Conservation (phyloP, 2,329 filamentous ascomycete genomes). For the Plenodomus tracheiphilus region DNA sequence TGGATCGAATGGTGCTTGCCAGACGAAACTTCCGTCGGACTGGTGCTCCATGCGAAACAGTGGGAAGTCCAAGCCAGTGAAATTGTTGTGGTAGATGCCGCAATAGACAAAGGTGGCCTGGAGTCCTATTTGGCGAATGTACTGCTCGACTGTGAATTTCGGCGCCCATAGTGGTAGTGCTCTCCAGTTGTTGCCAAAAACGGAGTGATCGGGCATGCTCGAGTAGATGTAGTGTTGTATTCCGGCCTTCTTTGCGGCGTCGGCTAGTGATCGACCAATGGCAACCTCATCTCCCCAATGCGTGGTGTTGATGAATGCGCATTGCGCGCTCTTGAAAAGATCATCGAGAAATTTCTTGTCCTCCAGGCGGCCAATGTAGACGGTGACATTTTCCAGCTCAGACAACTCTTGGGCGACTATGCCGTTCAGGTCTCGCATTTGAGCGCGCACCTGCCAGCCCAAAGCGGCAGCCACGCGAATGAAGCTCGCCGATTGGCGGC, state of each 20-base stretch:
- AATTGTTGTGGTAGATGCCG: conserved; percentile 99
- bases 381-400: conserved; percentile 78
- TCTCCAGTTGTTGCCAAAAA: conserved; percentile 76
- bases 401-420: conserved; percentile 87
- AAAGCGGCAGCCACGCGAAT: conserved; percentile 92
- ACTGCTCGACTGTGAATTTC: conserved; percentile 92
- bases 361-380: conserved; percentile 66
- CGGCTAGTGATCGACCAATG: conserved; percentile 85
- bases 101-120: conserved; percentile 93
- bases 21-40: conserved; percentile 81
- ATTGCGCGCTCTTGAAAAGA: conserved; percentile 80
- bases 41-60: conserved; percentile 94
- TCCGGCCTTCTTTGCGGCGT: conserved; percentile 81
- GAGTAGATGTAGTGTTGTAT: conserved; percentile 95
- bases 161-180: conserved; percentile 87
- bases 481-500: conserved; percentile 92
- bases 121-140: conserved; percentile 78
- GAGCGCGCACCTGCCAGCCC: conserved; percentile 89
- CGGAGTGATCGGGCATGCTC: conserved; percentile 92
- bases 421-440: conserved; percentile 83
- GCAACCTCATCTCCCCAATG: conserved; percentile 94
- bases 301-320: conserved; percentile 97
- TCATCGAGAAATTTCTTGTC: conserved; percentile 76
- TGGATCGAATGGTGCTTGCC: conserved; percentile 92
- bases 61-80: conserved; percentile 88